Conservation (phyloP, 2,329 filamentous ascomycete species). For the Colletotrichum liaoningense region DNA sequence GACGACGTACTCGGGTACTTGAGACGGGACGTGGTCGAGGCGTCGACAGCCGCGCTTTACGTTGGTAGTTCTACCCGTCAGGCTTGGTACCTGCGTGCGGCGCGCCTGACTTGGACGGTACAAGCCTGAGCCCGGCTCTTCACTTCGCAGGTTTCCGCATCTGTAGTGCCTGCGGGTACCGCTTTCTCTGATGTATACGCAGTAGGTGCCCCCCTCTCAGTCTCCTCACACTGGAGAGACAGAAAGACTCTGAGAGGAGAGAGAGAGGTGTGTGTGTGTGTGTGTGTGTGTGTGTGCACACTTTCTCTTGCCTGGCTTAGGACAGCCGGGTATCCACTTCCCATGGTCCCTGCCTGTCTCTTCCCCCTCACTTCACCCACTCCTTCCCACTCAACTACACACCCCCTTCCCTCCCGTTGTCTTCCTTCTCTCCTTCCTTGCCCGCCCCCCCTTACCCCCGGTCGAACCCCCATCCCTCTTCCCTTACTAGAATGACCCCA, state of each 20-base stretch:
- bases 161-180: not conserved
- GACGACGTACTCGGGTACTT: slow-evolving; percentile 9
- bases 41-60: slow-evolving; percentile 11
- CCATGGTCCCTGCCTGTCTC: slow-evolving; percentile 10
- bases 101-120: slow-evolving; percentile 13
- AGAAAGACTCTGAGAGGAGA: not conserved
- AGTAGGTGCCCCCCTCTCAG: not conserved
- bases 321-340: slow-evolving; percentile 15
- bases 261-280: not conserved
- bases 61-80: slow-evolving; percentile 8
- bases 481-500: slow-evolving; percentile 22
- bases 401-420: not conserved
- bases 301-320: not conserved
- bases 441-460: not conserved
- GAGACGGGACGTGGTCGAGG: slow-evolving; percentile 12
- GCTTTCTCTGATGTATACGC: not conserved
- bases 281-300: not conserved
- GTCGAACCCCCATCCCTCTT: slow-evolving; percentile 23
- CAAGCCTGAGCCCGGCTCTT: not conserved
- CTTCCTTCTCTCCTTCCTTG: not conserved
- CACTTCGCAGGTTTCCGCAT: not conserved
- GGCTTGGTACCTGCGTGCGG: slow-evolving; percentile 3
- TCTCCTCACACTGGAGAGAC: not conserved
- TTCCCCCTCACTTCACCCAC: not conserved
- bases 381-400: not conserved